Percentiles rank a stretch among this genome's conserved stretches.
Conservation (phyloP, 495 filamentous ascomycete species). For the Neurospora sp. region DNA sequence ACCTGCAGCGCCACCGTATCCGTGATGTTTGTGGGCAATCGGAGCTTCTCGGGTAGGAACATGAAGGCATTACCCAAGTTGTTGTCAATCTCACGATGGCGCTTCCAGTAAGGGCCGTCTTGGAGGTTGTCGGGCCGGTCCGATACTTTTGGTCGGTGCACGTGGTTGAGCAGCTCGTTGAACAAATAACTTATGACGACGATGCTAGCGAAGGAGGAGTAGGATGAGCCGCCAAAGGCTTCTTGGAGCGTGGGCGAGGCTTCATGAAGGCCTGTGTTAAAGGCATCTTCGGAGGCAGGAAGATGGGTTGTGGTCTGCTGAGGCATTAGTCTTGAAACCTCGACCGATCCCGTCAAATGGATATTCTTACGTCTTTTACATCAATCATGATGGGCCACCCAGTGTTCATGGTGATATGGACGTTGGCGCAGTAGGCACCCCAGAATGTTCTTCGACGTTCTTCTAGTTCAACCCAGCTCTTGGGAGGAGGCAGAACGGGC, state of each 20-base stretch:
- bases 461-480: constrained; percentile 39
- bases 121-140: constrained; percentile 30
- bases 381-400: constrained; percentile 39
- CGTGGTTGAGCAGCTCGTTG: constrained; percentile 30
- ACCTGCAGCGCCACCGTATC: constrained; percentile 30
- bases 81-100: constrained; percentile 38
- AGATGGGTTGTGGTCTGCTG: constrained; percentile 34
- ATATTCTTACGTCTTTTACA: constrained; percentile 20
- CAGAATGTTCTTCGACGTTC: constrained; percentile 44
- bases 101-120: constrained; percentile 33
- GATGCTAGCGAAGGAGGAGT: constrained; percentile 31
- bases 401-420: constrained; percentile 35
- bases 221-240: constrained; percentile 24
- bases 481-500: constrained; percentile 25
- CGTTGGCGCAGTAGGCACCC: constrained; percentile 41
- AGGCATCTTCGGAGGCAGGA: constrained; percentile 34
- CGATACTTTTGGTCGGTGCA: constrained; percentile 26
- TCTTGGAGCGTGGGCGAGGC: constrained; percentile 23
- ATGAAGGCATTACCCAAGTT: constrained; percentile 34
- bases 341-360: not conserved
- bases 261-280: constrained; percentile 23
- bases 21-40: constrained; percentile 25
- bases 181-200: constrained; percentile 32
- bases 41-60: constrained; percentile 32
- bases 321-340: not conserved